Evolutionary conservation across 495 filamentous ascomycete species (phyloP), one percentile per base, ranked within the genome.

Genomic region (Cercophora samala): DNA sequence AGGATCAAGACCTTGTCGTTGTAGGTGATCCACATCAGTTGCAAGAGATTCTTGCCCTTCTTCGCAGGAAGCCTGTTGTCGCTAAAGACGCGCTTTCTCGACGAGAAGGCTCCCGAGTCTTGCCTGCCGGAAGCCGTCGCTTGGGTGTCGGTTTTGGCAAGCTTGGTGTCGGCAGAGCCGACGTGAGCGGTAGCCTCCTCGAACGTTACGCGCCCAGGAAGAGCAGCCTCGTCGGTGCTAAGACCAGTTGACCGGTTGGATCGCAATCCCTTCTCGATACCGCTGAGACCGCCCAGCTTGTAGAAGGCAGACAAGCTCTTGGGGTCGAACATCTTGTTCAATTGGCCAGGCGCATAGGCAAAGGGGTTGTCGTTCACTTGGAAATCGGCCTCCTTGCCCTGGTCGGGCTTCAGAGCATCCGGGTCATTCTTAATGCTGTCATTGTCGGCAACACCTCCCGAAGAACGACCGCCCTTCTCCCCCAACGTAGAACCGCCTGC

Each of bases 1-100:
- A 92, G 78, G 19, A 94, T 90, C 62, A 96, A 81, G 22, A 96
- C 90, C 67, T 92, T 92, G 78, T 96, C 92, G 72, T 94, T 92
- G 74, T 92, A 93, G 9, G 91, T 91, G 72, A 89, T 88, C 91
- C 91, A 96, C 73, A 93, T 88, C 42, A 94, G 70, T 70, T 88
- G 84, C 67, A 90, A 81, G 63, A 96, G 84, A 55, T 80, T 87
- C 65, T 91, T 90, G 29, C 89, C 85, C 71, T 93, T 90, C 74
- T 91, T 89, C 64, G 82, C 85, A 0, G 92, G 92, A 22, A 96
- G 74, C 62, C 86, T 77, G 70, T 96, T 96, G 74, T 92, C 87
- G 61, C 82, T 72, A 63, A 80, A 96, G 21, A 93, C 81, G 42
- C 89, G 84, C 71, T 89, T 88, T 64, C 92, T 83, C 69, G 91